A percentile compares a stretch with the other conserved stretches of the same genome.
These are phyloP conservation scores for Gossypium aridum DNA, from an alignment of 441 rosid species.

Conservation along the genomic window DNA sequence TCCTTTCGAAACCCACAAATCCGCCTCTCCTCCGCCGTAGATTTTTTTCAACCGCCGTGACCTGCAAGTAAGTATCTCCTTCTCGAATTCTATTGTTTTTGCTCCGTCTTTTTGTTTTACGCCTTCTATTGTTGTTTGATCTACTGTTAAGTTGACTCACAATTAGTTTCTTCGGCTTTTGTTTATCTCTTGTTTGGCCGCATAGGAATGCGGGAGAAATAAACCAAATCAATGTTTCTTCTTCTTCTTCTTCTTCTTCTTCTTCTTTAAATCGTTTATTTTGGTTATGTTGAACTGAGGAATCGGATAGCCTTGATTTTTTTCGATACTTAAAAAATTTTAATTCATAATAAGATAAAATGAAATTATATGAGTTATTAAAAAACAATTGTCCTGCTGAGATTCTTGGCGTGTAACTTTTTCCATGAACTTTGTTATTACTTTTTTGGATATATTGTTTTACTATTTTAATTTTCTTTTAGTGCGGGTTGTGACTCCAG, in stretches of 20 bases:
- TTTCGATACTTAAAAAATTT: background rate
- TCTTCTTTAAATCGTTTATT: background rate
- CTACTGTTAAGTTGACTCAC: conserved; percentile 4
- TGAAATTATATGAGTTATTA: background rate
- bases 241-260: background rate
- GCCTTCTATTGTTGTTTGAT: background rate
- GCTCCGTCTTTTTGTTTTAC: background rate
- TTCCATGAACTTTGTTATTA: background rate
- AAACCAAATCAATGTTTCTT: background rate
- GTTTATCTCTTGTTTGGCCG: background rate
- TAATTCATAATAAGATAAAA: background rate
- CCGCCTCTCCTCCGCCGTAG: background rate
- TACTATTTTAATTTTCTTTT: background rate
- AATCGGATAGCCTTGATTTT: background rate
- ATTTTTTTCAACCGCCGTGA: background rate
- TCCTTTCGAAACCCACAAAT: background rate
- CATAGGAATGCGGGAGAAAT: background rate
- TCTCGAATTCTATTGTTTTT: background rate
- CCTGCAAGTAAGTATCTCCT: background rate
- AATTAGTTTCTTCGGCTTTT: background rate
- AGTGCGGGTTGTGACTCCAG: background rate
- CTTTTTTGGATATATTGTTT: background rate
- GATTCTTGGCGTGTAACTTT: background rate
- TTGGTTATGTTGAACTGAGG: background rate
- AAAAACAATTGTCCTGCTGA: background rate